Conservation (phyloP, 306 rosid species). For the Adenanthera pavonina region DNA sequence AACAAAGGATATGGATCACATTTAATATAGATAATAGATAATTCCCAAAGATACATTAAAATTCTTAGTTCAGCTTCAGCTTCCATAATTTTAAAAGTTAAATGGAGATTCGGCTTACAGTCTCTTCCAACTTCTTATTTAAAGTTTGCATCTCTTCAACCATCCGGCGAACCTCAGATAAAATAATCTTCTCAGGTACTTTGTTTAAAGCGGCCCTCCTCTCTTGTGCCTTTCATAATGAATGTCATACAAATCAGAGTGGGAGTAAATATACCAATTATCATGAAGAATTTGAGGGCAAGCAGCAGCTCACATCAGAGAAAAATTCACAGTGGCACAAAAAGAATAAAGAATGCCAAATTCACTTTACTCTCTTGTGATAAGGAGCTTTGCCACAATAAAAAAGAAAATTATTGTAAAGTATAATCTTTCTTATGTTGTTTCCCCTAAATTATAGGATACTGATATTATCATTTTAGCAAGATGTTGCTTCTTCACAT, state of each 20-base stretch:
- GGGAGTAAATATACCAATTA: slow-evolving; percentile 27
- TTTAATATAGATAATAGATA: not conserved
- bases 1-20: slow-evolving; percentile 1
- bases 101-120: slow-evolving; percentile 59
- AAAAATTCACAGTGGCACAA: not conserved
- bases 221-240: slow-evolving; percentile 62
- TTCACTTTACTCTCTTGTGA: slow-evolving; percentile 2
- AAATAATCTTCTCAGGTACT: slow-evolving; percentile 83
- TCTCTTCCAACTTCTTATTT: slow-evolving; percentile 84
- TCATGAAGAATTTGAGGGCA: slow-evolving; percentile 11
- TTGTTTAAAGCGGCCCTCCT: slow-evolving; percentile 73
- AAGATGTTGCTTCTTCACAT: not conserved
- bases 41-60: slow-evolving; percentile 10
- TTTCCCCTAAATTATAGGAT: slow-evolving; percentile 12
- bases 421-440: slow-evolving; percentile 28
- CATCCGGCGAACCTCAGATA: slow-evolving; percentile 89
- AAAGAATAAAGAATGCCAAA: slow-evolving; percentile 22
- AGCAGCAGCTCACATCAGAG: not conserved
- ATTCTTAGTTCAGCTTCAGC: slow-evolving; percentile 32
- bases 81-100: slow-evolving; percentile 28
- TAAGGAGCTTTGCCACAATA: slow-evolving; percentile 25
- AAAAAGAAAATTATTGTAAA: slow-evolving; percentile 2
- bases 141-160: slow-evolving; percentile 85
- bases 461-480: not conserved
- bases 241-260: slow-evolving; percentile 38